Base-by-base conservation (phyloP, 139 green algal species). In the Mesostigma viride region DNA sequence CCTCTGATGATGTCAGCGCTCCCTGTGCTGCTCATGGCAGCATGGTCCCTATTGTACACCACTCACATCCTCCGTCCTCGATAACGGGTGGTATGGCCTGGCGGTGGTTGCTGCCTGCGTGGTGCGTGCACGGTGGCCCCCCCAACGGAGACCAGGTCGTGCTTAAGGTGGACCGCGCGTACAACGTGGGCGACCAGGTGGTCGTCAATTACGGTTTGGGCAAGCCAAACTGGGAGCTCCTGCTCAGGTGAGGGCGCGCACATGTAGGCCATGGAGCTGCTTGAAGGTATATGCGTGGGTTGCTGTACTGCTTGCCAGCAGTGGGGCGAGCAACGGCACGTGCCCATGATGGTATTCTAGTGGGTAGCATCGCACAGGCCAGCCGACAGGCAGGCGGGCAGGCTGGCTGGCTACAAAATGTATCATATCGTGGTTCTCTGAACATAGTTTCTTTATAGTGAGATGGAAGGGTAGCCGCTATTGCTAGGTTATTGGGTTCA, bases 161-260 rank as follows among this genome's bases (percentile, higher is more conserved):
- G 26, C 46, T 75, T 30, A 24, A 17, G 6, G 36, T 35, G 26
- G 34, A 72, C 53, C 14, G 65, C 2, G 31, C 26, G 20, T 71
- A 65, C 68, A 11, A 61, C 2, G 14, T 26, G 44, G 68, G 68
- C 24, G 68, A 75, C 17, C 35, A 71, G 28, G 28, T 75, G 17
- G 11, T 71, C 46, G 30, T 24, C 26, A 65, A 62, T 11, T 75
- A 75, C 35, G 68, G 61, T 17, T 3, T 0, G 11, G 62, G 67
- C 20, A 31, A 48, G 3, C 30, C 68, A 20, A 71, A 66, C 40
- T 57, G 62, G 17, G 68, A 75, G n/a, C 53, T 75, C 24, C 44
- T 72, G 28, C 65, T 75, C 33, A 72, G 28, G 65, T 71, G 57
- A 35, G 56, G n/a, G n/a, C n/a, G 22, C 45, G 22, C 22, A 28